Conservation (phyloP, 2,329 filamentous ascomycete genomes). For the Didymella pomorum region DNA sequence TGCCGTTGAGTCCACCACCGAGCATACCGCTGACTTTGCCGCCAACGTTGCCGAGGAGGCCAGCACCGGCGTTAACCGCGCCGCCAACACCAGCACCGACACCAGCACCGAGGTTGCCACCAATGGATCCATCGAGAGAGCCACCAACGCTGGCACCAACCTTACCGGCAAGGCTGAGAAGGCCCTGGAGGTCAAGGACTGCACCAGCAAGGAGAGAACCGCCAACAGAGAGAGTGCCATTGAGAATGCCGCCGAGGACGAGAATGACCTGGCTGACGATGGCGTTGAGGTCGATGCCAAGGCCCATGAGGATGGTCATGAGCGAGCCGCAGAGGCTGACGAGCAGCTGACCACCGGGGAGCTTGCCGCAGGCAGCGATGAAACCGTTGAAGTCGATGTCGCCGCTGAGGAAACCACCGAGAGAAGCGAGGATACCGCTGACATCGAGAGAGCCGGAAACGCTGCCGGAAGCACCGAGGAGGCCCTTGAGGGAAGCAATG, state of each 20-base stretch:
- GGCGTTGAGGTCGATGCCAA: slow-evolving; percentile 12
- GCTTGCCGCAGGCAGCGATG: slow-evolving; percentile 6
- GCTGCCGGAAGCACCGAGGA: slow-evolving; percentile 1
- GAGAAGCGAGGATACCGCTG: slow-evolving; percentile 5
- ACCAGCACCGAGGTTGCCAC: background rate
- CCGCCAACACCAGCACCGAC: background rate
- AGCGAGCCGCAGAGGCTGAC: slow-evolving; percentile 16
- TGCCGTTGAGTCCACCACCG: background rate
- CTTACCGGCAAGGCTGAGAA: slow-evolving; percentile 7
- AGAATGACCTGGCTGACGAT: slow-evolving; percentile 5
- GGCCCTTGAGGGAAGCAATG: slow-evolving; percentile 8
- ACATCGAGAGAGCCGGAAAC: slow-evolving; percentile 11
- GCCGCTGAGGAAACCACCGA: slow-evolving; percentile 9
- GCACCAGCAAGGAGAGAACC: slow-evolving; percentile 3
- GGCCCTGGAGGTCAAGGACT: slow-evolving; percentile 1
- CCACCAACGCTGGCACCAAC: background rate
- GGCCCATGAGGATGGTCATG: slow-evolving; percentile 1
- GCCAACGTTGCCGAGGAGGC: background rate
- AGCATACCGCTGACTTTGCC: background rate
- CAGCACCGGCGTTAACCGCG: background rate
- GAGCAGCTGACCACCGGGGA: slow-evolving; percentile 10
- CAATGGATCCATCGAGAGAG: background rate
- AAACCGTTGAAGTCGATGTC: slow-evolving; percentile 13
- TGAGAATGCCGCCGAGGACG: slow-evolving; percentile 7
- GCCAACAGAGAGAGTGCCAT: slow-evolving; percentile 1